These are phyloP conservation scores for Aleurites moluccanus DNA, from an alignment of 441 rosid genomes.

Conservation along the genomic window DNA sequence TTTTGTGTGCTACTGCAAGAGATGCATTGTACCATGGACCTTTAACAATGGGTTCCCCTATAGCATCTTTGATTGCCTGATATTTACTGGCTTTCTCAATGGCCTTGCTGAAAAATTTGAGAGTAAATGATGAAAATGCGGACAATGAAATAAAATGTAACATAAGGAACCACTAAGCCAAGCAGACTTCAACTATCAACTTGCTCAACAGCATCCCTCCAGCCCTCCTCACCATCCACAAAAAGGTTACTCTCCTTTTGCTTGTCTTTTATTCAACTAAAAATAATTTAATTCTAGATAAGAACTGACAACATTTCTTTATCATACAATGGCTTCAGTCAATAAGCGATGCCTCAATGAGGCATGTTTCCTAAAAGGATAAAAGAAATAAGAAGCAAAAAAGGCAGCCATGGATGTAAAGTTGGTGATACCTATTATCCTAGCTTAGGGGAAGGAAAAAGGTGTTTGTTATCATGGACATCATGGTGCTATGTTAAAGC, in stretches of 20 bases:
- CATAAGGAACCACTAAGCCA: not conserved
- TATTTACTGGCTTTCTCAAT: slow-evolving; percentile 74
- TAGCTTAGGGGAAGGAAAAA: not conserved
- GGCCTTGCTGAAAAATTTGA: slow-evolving; percentile 59
- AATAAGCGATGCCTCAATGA: not conserved
- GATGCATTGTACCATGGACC: slow-evolving; percentile 98
- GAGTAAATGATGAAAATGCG: not conserved
- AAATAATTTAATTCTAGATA: not conserved
- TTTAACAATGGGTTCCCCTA: slow-evolving; percentile 88
- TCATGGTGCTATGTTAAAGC: not conserved
- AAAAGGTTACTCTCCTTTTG: not conserved
- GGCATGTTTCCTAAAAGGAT: not conserved
- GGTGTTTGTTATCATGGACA: not conserved
- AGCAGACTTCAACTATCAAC: not conserved
- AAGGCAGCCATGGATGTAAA: not conserved
- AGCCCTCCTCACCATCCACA: not conserved
- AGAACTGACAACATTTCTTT: not conserved
- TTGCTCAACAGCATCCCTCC: not conserved
- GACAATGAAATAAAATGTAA: slow-evolving; percentile 6
- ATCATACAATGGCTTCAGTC: not conserved
- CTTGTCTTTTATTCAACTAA: not conserved
- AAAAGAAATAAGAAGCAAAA: not conserved
- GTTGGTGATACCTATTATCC: not conserved
- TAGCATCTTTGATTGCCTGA: slow-evolving; percentile 65
- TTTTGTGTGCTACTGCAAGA: slow-evolving; percentile 85